phyloP scores from a whole-genome alignment of 2,329 filamentous ascomycete genomes.

The Gnomoniopsis smithogilvyi region DNA sequence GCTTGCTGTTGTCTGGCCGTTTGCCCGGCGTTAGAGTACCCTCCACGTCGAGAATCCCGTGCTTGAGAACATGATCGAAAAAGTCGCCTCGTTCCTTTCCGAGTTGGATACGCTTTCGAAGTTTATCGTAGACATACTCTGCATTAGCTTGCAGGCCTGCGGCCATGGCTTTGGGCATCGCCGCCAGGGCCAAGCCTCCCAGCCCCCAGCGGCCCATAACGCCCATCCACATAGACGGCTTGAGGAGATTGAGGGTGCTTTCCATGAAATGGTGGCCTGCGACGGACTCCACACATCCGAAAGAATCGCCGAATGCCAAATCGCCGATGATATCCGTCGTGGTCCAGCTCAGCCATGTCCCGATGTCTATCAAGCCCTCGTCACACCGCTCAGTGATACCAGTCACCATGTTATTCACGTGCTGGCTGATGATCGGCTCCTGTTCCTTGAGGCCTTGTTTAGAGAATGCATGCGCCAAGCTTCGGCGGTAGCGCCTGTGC shows the following conservation, averaged over 20 bases:
- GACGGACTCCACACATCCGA: not conserved
- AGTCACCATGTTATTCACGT: not conserved
- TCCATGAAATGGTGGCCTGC: slow-evolving; percentile 1
- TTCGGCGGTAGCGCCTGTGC: slow-evolving; percentile 9
- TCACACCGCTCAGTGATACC: not conserved
- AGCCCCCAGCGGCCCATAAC: not conserved
- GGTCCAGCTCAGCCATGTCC: not conserved
- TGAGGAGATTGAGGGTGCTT: not conserved
- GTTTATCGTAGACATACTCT: not conserved
- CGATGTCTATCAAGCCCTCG: not conserved
- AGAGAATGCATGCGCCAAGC: slow-evolving; percentile 26
- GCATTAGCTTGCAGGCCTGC: not conserved
- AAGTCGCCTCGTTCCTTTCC: not conserved
- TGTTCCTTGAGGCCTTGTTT: slow-evolving; percentile 25
- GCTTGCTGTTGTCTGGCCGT: not conserved
- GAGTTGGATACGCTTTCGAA: not conserved
- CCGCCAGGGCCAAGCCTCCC: not conserved
- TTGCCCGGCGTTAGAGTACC: not conserved
- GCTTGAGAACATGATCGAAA: slow-evolving; percentile 1
- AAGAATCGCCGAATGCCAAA: slow-evolving; percentile 4
- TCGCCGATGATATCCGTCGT: slow-evolving; percentile 5
- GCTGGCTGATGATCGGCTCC: slow-evolving; percentile 22
- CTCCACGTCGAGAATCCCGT: not conserved
- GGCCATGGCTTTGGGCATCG: not conserved
- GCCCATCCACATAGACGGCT: slow-evolving; percentile 2